Conservation (phyloP, 345 rosid species). For the Dovyalis caffra region DNA sequence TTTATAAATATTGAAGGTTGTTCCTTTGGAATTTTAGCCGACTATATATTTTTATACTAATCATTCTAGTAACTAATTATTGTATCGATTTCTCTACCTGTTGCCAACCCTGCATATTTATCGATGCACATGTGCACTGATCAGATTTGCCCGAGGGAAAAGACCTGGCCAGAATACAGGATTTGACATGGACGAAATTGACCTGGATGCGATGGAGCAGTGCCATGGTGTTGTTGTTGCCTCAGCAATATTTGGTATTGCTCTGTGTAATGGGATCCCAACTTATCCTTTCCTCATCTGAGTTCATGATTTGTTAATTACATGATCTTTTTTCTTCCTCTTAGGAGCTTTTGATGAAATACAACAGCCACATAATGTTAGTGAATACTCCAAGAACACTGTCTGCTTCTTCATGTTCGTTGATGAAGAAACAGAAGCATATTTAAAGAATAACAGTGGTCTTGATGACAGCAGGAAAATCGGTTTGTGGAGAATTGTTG, state of each 20-base stretch:
- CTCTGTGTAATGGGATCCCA: slow-evolving; percentile 15
- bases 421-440: slow-evolving; percentile 88
- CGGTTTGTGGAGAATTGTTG: slow-evolving; percentile 93
- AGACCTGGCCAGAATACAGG: slow-evolving; percentile 83
- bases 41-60: background rate
- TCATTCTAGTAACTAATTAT: background rate
- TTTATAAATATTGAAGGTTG: background rate
- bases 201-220: slow-evolving; percentile 85
- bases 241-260: slow-evolving; percentile 91
- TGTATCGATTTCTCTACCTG: background rate
- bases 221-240: slow-evolving; percentile 90
- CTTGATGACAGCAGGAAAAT: slow-evolving; percentile 51
- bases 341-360: slow-evolving; percentile 91
- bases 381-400: slow-evolving; percentile 69
- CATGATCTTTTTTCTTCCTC: slow-evolving; percentile 13
- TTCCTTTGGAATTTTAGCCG: background rate
- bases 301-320: slow-evolving; percentile 20
- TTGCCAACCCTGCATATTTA: background rate
- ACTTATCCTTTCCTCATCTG: slow-evolving; percentile 6
- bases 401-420: slow-evolving; percentile 94
- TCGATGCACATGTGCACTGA: slow-evolving; percentile 5
- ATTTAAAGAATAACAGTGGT: slow-evolving; percentile 61
- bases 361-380: slow-evolving; percentile 79
- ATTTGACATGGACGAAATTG: slow-evolving; percentile 77
- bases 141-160: slow-evolving; percentile 84